Evolutionary conservation across 495 filamentous ascomycete genomes (phyloP).

Genomic region (Trichoderma gamsii): DNA sequence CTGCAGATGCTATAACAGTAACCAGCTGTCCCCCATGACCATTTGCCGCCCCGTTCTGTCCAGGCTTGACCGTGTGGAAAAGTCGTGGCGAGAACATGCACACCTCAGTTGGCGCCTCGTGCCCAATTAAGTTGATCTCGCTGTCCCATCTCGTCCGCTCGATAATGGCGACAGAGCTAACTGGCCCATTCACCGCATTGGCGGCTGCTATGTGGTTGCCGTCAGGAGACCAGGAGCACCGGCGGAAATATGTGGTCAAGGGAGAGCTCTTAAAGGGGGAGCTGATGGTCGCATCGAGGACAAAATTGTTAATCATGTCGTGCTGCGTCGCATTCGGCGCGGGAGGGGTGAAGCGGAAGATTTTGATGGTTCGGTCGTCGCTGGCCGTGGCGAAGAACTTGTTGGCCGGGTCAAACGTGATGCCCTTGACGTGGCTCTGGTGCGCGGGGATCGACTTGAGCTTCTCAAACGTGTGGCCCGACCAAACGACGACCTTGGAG

Average conservation of each 20-base stretch:
- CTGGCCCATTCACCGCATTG: constrained; percentile 93
- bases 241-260: constrained; percentile 91
- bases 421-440: constrained; percentile 95
- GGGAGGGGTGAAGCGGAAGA: constrained; percentile 90
- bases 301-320: constrained; percentile 92
- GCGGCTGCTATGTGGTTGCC: constrained; percentile 95
- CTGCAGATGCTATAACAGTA: constrained; percentile 92
- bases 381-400: constrained; percentile 98
- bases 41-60: constrained; percentile 29
- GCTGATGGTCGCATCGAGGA: constrained; percentile 79
- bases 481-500: constrained; percentile 98
- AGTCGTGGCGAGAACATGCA: constrained; percentile 93
- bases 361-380: constrained; percentile 93
- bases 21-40: constrained; percentile 48
- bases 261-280: constrained; percentile 81
- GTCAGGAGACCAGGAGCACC: constrained; percentile 96
- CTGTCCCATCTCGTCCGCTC: constrained; percentile 89
- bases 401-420: constrained; percentile 97
- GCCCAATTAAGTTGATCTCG: constrained; percentile 94
- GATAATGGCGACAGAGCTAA: constrained; percentile 94
- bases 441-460: constrained; percentile 86
- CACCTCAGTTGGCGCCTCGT: constrained; percentile 94
- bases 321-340: constrained; percentile 86
- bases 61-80: constrained; percentile 66
- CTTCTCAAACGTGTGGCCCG: constrained; percentile 94